phyloP scores from a whole-genome alignment of 2,329 filamentous ascomycete genomes.

The Dactylellina haptotyla region DNA sequence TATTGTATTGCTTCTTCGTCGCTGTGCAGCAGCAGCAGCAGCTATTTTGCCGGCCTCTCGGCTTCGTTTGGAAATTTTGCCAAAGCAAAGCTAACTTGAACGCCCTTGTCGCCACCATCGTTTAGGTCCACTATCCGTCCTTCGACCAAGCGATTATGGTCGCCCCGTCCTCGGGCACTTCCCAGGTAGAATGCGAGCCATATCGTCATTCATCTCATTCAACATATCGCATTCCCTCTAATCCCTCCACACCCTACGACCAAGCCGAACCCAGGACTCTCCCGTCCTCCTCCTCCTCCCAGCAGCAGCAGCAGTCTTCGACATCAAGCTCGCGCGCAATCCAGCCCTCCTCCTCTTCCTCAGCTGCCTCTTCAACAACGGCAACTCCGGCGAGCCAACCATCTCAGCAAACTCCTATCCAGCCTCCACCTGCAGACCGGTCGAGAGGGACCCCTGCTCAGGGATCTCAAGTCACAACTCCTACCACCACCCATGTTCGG shows the following conservation, averaged over 20 bases:
- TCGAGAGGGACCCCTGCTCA: conserved; percentile 43
- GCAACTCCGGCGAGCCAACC: conserved; percentile 31
- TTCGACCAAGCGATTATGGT: conserved; percentile 55
- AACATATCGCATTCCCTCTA: conserved; percentile 48
- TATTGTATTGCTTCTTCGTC: background rate
- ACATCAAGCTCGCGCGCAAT: conserved; percentile 32
- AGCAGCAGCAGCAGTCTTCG: conserved; percentile 15
- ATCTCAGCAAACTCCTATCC: conserved; percentile 37
- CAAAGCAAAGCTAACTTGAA: conserved; percentile 20
- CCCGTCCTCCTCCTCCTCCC: conserved; percentile 36
- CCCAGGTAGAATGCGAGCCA: conserved; percentile 54
- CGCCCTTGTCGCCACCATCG: background rate
- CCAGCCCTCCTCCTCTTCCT: conserved; percentile 14
- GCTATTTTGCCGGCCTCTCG: no score
- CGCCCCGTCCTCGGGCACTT: conserved; percentile 51
- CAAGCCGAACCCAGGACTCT: conserved; percentile 48
- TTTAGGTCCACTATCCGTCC: conserved; percentile 49
- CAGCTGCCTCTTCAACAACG: conserved; percentile 21
- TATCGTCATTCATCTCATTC: conserved; percentile 47
- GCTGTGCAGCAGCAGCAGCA: no score
- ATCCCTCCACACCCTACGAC: conserved; percentile 48
- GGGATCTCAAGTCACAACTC: conserved; percentile 32
- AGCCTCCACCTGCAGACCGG: conserved; percentile 30
- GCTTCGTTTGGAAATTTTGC: no score
- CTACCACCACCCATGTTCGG: conserved; percentile 45